Evolutionary conservation across 2,329 filamentous ascomycete species (phyloP), one percentile per base, ranked within the genome.

Genomic region (Fusarium proliferatum): DNA sequence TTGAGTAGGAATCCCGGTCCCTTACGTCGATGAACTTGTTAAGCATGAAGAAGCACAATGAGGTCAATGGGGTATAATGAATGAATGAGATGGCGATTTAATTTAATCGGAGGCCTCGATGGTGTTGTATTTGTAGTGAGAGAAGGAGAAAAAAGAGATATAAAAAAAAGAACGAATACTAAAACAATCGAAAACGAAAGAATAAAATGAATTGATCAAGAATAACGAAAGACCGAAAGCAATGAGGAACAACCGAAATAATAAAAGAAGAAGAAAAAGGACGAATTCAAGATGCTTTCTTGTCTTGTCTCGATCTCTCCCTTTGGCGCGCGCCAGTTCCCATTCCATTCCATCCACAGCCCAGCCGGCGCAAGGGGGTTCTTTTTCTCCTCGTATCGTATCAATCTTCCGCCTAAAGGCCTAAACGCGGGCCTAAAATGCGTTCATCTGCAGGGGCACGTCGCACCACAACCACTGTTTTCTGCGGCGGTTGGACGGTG

Each of bases 401-500:
- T 69, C 64, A 39, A 48, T 53, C 17, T 36, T 39, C 46, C 33
- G 56, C 39, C 28, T 17, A 12, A 19, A 59, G 28, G 41, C 53
- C 60, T 46, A 48, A 60, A 63, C 41, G 53, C 62, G 28, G 38
- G 28, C 46, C 41, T 26, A 28, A 13, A 34, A 67, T 68, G 34
- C 26, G 34, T 55, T 41, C 34, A n/a, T 39, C 34, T 55, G 66
- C 75, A 77, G 75, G 75, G 75, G 75, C 58, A 26, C 65, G 75
- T 77, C 75, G 73, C 75, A 77, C 75, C 66, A 77, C 71, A 66
- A 69, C 70, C 64, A 56, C 64, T 69, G 51, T 58, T 71, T 67
- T 72, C 46, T 67, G 43, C 45, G 38, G 53, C 60, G 67, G 59
- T 48, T 65, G 43, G 28, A 51, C 69, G 70, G 71, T 73, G 71